Base-by-base conservation (phyloP, 805 yeast species). In the Ogataea wickerhamii region DNA sequence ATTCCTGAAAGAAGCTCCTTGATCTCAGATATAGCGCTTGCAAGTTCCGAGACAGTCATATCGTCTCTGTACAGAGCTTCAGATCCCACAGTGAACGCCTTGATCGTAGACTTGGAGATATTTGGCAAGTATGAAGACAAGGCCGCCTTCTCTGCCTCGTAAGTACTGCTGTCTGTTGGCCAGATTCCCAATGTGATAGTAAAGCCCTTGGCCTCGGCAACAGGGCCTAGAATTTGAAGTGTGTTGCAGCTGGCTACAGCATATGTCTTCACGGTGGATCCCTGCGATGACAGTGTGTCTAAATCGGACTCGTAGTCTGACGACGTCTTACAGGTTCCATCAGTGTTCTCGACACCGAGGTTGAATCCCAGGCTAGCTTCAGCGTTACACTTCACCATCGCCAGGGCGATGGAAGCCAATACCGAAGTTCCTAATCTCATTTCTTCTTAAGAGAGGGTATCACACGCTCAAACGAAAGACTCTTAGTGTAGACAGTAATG, bases 181-280 rank as follows among this genome's bases (percentile, higher is more conserved):
- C 98, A 91, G 52, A 91, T 74, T 62, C 97, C 97, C 30, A 87
- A 68, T 62, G 87, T 76, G 31, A 85, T 61, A 53, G 78, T 72
- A 74, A 88, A 84, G 41, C 88, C 87, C 49, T 79, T 80, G 41
- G 68, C 67, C 58, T 82, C 89, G 38, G 86, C 87, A 45, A 87
- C 96, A 32, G 96, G 96, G 40, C 88, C 95, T 49, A 91, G 69
- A 56, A 71, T 71, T 67, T 82, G 76, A 58, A 91, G 73, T 42
- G 96, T 85, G 74, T 88, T 81, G 74, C 97, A 91, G 65, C 87
- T 94, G n/a, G 94, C 81, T 34, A 84, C 88, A 21, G 97, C 93
- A 61, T 87, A 91, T 26, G 91, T 84, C 66, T 89, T 86, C 52
- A 91, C 77, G 35, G 75, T 74, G 45, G 68, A 66, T 28, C 93